These are phyloP conservation scores for Novakomyces olei DNA, from an alignment of 805 yeast species.

Conservation along the genomic window DNA sequence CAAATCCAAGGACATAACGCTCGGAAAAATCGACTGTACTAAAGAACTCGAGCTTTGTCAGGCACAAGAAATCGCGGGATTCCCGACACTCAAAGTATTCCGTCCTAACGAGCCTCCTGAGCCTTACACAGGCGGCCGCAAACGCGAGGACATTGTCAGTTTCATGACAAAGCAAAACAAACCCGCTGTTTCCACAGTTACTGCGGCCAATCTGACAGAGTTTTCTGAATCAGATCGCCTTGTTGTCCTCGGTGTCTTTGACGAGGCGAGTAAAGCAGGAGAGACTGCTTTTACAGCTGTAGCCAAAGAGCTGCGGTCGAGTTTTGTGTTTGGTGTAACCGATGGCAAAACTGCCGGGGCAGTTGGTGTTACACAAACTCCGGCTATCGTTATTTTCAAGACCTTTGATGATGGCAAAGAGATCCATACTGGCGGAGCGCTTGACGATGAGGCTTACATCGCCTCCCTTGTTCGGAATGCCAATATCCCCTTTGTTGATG, in stretches of 20 bases:
- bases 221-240: conserved; percentile 21
- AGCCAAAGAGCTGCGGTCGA: conserved; percentile 46
- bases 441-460: conserved; percentile 21
- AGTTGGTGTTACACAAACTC: conserved; percentile 19
- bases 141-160: conserved; percentile 49
- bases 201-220: conserved; percentile 28
- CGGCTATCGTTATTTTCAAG: conserved; percentile 27
- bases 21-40: conserved; percentile 75
- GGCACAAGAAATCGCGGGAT: conserved; percentile 49
- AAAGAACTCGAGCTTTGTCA: conserved; percentile 51
- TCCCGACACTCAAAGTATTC: conserved; percentile 65
- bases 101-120: conserved; percentile 25
- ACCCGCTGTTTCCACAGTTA: conserved; percentile 44
- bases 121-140: conserved; percentile 72
- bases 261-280: conserved; percentile 24
- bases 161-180: conserved; percentile 63
- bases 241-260: conserved; percentile 32
- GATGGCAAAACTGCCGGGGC: conserved; percentile 21
- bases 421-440: conserved; percentile 13
- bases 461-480: conserved; percentile 33
- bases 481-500: conserved; percentile 68
- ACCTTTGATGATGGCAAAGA: conserved; percentile 16
- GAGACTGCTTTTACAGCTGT: conserved; percentile 38
- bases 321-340: conserved; percentile 34
- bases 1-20: conserved; percentile 36